Conservation (phyloP, 495 filamentous ascomycete species). For the Neurospora sp. region DNA sequence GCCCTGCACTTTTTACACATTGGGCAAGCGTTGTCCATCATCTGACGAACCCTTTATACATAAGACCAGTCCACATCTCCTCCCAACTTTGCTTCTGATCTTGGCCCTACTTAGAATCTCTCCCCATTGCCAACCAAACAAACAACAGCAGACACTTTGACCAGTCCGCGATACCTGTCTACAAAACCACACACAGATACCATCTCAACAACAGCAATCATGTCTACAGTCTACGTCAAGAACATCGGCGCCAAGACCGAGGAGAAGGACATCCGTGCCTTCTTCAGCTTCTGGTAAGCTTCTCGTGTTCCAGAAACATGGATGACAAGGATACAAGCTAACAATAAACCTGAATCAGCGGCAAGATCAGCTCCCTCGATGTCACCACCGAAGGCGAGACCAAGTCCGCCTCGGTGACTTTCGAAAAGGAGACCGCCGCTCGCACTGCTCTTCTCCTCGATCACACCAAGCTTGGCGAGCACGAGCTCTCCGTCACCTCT, state of each 20-base stretch:
- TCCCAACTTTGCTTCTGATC: background rate
- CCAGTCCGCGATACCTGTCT: conserved; percentile 1
- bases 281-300: conserved; percentile 96
- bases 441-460: conserved; percentile 95
- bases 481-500: conserved; percentile 66
- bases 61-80: background rate
- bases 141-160: conserved; percentile 1
- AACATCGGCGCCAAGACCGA: conserved; percentile 72
- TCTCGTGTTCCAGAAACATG: background rate
- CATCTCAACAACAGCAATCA: conserved; percentile 8
- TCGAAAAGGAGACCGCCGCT: conserved; percentile 90
- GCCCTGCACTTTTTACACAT: background rate
- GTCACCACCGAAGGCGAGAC: conserved; percentile 57
- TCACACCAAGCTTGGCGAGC: conserved; percentile 80
- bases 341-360: conserved; percentile 38
- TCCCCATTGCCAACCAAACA: background rate
- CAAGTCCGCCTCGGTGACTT: conserved; percentile 82
- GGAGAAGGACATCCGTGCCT: conserved; percentile 87
- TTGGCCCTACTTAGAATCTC: background rate
- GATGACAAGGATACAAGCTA: background rate
- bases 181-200: conserved; percentile 8
- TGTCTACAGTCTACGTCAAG: conserved; percentile 47
- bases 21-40: background rate
- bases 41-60: background rate
- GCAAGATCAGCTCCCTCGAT: conserved; percentile 78